Evolutionary conservation across 768 basidiomycete species (phyloP), one percentile per base, ranked within the genome.

Genomic region (Russula dissimulans): DNA sequence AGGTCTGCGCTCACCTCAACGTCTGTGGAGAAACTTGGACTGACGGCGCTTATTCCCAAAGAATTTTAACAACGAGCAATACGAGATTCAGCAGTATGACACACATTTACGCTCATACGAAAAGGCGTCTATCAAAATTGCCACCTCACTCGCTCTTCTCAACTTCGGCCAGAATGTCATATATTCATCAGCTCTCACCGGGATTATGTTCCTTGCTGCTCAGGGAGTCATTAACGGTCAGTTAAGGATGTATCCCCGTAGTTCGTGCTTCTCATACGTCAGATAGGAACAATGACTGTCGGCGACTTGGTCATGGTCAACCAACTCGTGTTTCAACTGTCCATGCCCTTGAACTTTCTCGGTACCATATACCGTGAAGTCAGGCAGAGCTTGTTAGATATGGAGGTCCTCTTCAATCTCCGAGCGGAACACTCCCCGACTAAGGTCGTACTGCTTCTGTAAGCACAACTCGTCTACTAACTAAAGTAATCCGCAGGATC

Each of bases 301-400:
- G 97, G 97, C 8, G 97, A 99, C 68, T 82, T 99, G 14, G 97
- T 99, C 66, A 98, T 99, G 95, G 89, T 97, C 67, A 99, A 99
- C 72, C 95, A 97, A 69, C 80, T 99, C 29, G 93, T 98, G 38
- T 99, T 99, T 77, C 97, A 99, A 69, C 77, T 99, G 0, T 97
- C 94, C 0, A 75, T 98, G 36, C 97, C 97, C 4, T 83, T 99
- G 62, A 98, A 98, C 74, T 99, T 99, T 75, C 76, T 99, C 60
- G 97, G 92, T 1, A 91, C 94, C 2, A 95, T 99, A 54, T 99
- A 99, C 69, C 91, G 97, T 50, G 97, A 99, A 71, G 83, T 98
- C 73, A 79, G 94, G 44, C 97, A 99, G 69, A 95, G 93, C 70
- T 74, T 99, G 44, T 80, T 99, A 49, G 97, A 99, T 71, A 97